Evolutionary conservation across 768 basidiomycete genomes (phyloP).

Genomic region (Trametes elegans): DNA sequence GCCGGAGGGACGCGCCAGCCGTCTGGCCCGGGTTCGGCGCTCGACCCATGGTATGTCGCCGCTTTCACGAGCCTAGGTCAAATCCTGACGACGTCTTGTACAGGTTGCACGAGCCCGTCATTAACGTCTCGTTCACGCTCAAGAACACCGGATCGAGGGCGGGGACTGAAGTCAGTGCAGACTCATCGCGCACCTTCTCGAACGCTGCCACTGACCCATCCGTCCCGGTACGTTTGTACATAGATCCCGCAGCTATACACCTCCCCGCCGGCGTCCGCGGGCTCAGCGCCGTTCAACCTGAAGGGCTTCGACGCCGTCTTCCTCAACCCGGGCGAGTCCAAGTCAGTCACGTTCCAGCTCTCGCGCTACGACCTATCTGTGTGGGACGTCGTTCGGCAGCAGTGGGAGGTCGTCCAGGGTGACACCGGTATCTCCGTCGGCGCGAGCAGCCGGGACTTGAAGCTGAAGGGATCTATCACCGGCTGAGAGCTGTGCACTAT

Average conservation of each 20-base stretch:
- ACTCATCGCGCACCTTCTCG: neutral
- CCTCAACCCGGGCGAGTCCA: slow-evolving; percentile 27
- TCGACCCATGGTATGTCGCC: slow-evolving; percentile 48
- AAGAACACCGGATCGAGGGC: slow-evolving; percentile 52
- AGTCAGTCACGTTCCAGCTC: slow-evolving; percentile 30
- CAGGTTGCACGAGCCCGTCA: slow-evolving; percentile 52
- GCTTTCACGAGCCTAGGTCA: neutral
- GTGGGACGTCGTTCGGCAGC: slow-evolving; percentile 41
- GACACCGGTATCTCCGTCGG: slow-evolving; percentile 62
- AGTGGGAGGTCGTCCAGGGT: slow-evolving; percentile 45
- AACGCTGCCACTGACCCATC: neutral
- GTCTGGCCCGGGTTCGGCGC: slow-evolving; percentile 46
- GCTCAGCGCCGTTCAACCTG: slow-evolving; percentile 47
- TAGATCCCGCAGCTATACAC: slow-evolving; percentile 59
- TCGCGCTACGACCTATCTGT: slow-evolving; percentile 35
- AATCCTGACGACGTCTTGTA: neutral
- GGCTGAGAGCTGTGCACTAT: slow-evolving; percentile 6
- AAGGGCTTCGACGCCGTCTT: slow-evolving; percentile 55
- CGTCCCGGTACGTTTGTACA: no score
- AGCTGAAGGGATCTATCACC: slow-evolving; percentile 43
- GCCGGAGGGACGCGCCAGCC: slow-evolving; percentile 41
- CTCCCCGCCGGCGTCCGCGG: slow-evolving; percentile 45
- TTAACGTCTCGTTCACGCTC: slow-evolving; percentile 52
- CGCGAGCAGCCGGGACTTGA: slow-evolving; percentile 61
- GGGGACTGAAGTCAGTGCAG: slow-evolving; percentile 50